These are phyloP conservation scores for Dispira parvispora DNA, from an alignment of 192 early-diverging fungal genomes.

Conservation along the genomic window DNA sequence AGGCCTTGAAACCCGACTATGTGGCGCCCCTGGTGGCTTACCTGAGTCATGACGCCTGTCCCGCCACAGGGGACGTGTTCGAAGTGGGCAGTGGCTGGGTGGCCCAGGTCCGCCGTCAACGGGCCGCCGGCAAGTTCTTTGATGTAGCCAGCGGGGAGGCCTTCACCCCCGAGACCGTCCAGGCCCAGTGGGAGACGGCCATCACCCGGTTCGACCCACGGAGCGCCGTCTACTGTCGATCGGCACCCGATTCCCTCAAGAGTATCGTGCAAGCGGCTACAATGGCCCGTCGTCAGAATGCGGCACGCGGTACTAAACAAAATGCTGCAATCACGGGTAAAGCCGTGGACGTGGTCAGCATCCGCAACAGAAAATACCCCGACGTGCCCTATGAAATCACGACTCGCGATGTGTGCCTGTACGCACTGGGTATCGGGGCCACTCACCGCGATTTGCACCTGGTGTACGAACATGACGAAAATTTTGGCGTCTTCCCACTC, in stretches of 20 bases:
- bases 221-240: slow-evolving; percentile 32
- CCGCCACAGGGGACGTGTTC: slow-evolving; percentile 75
- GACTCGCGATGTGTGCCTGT: slow-evolving; percentile 82
- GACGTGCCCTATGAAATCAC: slow-evolving; percentile 51
- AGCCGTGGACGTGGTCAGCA: slow-evolving; percentile 42
- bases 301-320: not conserved
- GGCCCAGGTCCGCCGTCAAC: slow-evolving; percentile 91
- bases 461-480: slow-evolving; percentile 83
- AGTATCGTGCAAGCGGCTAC: slow-evolving; percentile 38
- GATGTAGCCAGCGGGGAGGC: slow-evolving; percentile 43
- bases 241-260: slow-evolving; percentile 20
- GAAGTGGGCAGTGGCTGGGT: slow-evolving; percentile 94
- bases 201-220: slow-evolving; percentile 94
- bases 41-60: slow-evolving; percentile 63
- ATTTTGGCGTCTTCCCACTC: slow-evolving; percentile 78
- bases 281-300: slow-evolving; percentile 17
- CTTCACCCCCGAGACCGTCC: slow-evolving; percentile 75
- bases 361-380: slow-evolving; percentile 36
- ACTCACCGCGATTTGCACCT: slow-evolving; percentile 66
- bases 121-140: slow-evolving; percentile 87
- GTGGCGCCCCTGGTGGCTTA: slow-evolving; percentile 88
- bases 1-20: slow-evolving; percentile 90
- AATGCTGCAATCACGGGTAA: slow-evolving; percentile 11
- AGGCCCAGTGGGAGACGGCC: slow-evolving; percentile 43
- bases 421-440: slow-evolving; percentile 89